phyloP scores from a whole-genome alignment of 805 yeast genomes.

The Pichia exigua region DNA sequence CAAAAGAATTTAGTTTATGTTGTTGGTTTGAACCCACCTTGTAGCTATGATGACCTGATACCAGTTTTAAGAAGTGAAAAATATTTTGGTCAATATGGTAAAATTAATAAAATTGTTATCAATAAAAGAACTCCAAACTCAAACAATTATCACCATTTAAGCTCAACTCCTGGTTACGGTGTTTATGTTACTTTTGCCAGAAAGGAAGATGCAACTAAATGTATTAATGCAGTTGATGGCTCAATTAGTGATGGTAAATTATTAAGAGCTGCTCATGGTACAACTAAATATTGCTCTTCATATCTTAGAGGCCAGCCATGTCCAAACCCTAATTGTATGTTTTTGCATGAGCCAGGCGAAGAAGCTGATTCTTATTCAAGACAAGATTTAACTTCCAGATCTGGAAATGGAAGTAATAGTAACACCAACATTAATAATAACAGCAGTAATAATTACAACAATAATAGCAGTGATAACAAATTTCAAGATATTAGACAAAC shows the following conservation, averaged over 20 bases:
- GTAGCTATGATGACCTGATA: slow-evolving; percentile 80
- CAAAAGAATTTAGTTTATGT: slow-evolving; percentile 96
- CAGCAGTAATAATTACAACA: no score
- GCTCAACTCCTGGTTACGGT: slow-evolving; percentile 68
- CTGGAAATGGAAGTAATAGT: slow-evolving; percentile 47
- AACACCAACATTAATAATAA: no score
- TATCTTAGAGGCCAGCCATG: slow-evolving; percentile 92
- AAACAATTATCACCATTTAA: slow-evolving; percentile 25
- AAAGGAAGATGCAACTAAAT: slow-evolving; percentile 91
- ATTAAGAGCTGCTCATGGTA: slow-evolving; percentile 93
- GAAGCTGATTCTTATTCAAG: slow-evolving; percentile 96
- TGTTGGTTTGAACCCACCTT: slow-evolving; percentile 85
- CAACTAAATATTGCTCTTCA: slow-evolving; percentile 96
- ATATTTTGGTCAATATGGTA: slow-evolving; percentile 98
- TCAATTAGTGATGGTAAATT: slow-evolving; percentile 86
- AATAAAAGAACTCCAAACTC: slow-evolving; percentile 61
- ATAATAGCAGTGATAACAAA: not conserved
- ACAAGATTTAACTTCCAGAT: slow-evolving; percentile 75
- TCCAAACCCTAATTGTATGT: slow-evolving; percentile 98
- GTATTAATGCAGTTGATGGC: slow-evolving; percentile 90
- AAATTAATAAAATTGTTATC: slow-evolving; percentile 86
- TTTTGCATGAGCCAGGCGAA: slow-evolving; percentile 98
- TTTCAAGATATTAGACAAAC: not conserved
- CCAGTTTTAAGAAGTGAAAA: slow-evolving; percentile 77
- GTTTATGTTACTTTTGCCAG: slow-evolving; percentile 90